A percentile compares a stretch with the other conserved stretches of the same genome.
These are phyloP conservation scores for Achlya hypogyna DNA, from an alignment of 352 stramenopile species.

Conservation along the genomic window DNA sequence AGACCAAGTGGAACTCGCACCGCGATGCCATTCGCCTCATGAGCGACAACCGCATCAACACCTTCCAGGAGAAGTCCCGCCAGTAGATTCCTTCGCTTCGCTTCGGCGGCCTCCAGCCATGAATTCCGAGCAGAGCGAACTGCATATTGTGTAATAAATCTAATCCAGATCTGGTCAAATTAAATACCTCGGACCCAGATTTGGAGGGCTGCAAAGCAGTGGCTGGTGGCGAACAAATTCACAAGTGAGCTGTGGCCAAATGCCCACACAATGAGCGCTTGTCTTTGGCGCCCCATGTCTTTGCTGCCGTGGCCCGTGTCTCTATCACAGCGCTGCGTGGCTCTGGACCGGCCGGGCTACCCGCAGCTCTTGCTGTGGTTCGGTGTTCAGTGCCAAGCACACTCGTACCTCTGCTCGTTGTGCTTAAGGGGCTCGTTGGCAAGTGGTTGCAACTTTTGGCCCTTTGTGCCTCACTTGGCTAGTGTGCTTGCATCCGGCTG, in stretches of 20 bases:
- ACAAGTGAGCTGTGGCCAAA: neutral
- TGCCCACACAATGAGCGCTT: neutral
- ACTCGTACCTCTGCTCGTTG: too few species aligned
- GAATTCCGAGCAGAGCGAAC: neutral
- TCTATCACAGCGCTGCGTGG: neutral
- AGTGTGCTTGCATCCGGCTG: too few species aligned
- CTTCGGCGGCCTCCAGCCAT: neutral
- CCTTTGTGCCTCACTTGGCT: too few species aligned
- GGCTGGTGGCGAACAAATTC: neutral
- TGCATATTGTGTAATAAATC: constrained; percentile 13
- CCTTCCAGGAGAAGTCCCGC: constrained; percentile 4
- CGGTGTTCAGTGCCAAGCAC: too few species aligned
- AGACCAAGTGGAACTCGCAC: constrained; percentile 17
- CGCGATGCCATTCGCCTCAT: constrained; percentile 7
- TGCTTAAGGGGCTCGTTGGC: too few species aligned
- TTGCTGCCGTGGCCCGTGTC: neutral
- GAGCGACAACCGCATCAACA: constrained; percentile 20
- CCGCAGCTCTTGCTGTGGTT: neutral
- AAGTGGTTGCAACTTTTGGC: too few species aligned
- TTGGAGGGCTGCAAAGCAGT: too few species aligned
- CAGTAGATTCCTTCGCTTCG: neutral
- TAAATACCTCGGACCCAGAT: too few species aligned
- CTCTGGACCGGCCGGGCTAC: neutral
- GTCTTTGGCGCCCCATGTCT: neutral
- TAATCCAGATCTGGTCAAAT: neutral